Conservation (phyloP, 805 yeast genomes). For the Alloascoidea africana region DNA sequence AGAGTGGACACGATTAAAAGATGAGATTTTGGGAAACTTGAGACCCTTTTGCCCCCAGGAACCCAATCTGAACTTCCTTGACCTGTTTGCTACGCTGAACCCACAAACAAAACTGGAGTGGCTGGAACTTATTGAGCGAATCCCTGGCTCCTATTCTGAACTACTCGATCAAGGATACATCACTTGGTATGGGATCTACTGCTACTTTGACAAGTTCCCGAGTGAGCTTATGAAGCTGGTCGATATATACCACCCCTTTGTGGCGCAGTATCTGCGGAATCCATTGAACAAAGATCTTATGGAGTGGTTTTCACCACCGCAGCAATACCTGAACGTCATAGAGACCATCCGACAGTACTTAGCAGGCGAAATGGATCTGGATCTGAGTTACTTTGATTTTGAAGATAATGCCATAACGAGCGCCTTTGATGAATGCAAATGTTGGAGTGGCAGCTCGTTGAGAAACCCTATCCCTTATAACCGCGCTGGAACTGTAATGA, state of each 20-base stretch:
- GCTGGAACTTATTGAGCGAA: background rate
- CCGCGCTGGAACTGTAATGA: too few relatives aligned
- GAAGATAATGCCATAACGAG: background rate
- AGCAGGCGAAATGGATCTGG: background rate
- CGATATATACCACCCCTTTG: background rate
- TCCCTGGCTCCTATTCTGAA: background rate
- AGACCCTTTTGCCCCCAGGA: background rate
- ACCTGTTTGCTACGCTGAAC: background rate
- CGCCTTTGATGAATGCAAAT: conserved; percentile 1
- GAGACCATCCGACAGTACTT: background rate
- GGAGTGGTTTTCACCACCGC: background rate
- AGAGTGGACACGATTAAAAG: background rate
- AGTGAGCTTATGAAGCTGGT: background rate
- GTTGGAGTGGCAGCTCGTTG: background rate
- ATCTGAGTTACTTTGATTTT: background rate
- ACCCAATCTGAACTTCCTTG: background rate
- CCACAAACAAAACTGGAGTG: background rate
- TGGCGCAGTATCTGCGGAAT: background rate
- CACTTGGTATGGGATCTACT: background rate
- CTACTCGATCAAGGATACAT: background rate
- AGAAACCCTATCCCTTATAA: background rate
- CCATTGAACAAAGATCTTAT: background rate
- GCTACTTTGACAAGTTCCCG: conserved; percentile 1
- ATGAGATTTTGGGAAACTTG: background rate
- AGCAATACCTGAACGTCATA: background rate